Percentiles rank a stretch among this genome's conserved stretches.
Conservation (phyloP, 2,329 filamentous ascomycete genomes). For the Arthrobotrys pseudoclavata region DNA sequence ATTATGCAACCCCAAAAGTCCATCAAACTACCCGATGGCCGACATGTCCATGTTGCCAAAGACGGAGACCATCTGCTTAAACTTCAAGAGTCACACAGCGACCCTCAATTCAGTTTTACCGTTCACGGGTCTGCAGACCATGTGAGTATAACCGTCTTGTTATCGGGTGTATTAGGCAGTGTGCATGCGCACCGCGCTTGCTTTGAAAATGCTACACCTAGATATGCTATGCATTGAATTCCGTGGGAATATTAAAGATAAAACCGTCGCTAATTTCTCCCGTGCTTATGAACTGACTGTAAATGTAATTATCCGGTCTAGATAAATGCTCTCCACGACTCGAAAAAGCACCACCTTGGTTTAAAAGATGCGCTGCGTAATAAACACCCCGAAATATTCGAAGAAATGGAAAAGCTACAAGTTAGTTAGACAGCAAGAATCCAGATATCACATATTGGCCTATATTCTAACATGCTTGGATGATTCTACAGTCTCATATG, state of each 20-base stretch:
- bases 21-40: slow-evolving; percentile 41
- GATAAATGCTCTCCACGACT: slow-evolving; percentile 36
- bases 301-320: not conserved
- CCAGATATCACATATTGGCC: not conserved
- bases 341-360: slow-evolving; percentile 41
- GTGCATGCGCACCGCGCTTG: no score
- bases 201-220: no score
- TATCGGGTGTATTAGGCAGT: not conserved
- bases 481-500: slow-evolving; percentile 41
- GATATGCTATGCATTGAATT: not conserved
- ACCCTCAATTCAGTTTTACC: slow-evolving; percentile 48
- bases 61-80: slow-evolving; percentile 45
- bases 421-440: not conserved
- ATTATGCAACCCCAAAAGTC: slow-evolving; percentile 15
- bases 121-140: slow-evolving; percentile 66
- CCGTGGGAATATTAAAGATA: not conserved
- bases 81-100: slow-evolving; percentile 38
- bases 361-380: slow-evolving; percentile 64
- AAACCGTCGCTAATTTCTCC: not conserved
- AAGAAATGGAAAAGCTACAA: slow-evolving; percentile 51
- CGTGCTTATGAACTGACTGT: not conserved
- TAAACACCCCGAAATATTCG: slow-evolving; percentile 44
- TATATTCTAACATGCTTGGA: not conserved
- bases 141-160: slow-evolving; percentile 61
- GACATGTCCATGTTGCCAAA: slow-evolving; percentile 43